These are phyloP conservation scores for Russula compacta DNA, from an alignment of 768 basidiomycete species.

Conservation along the genomic window DNA sequence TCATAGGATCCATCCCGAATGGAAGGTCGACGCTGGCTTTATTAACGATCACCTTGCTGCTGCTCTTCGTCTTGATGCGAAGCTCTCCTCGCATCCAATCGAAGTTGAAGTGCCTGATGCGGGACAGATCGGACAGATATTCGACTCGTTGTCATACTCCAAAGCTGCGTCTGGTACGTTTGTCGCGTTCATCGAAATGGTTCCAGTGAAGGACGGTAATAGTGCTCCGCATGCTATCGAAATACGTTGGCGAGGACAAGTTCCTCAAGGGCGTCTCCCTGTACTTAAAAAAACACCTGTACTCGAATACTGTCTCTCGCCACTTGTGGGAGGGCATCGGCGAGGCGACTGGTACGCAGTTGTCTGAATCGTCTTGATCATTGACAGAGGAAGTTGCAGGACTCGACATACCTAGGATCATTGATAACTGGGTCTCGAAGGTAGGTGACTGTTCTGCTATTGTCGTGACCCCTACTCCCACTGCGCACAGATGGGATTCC, in stretches of 20 bases:
- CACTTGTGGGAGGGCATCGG: conserved; percentile 86
- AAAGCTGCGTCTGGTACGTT: conserved; percentile 67
- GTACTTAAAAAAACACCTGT: conserved; percentile 85
- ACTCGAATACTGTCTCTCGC: conserved; percentile 72
- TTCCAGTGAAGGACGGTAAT: not conserved
- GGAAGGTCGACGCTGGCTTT: conserved; percentile 77
- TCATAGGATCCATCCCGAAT: conserved; percentile 70
- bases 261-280: conserved; percentile 86
- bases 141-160: conserved; percentile 80
- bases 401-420: conserved; percentile 64
- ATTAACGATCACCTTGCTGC: conserved; percentile 64
- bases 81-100: conserved; percentile 84
- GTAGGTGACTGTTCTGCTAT: conserved; percentile 26
- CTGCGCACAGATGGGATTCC: conserved; percentile 59
- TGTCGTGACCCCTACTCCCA: not conserved
- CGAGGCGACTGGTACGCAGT: conserved; percentile 48
- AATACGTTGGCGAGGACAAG: conserved; percentile 78
- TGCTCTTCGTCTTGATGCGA: conserved; percentile 79
- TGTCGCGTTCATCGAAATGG: not conserved
- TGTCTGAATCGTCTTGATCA: not conserved
- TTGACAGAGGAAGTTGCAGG: conserved; percentile 27
- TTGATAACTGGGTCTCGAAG: conserved; percentile 90
- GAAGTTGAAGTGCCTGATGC: conserved; percentile 87
- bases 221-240: conserved; percentile 92
- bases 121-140: conserved; percentile 69